Conservation (phyloP, 495 filamentous ascomycete genomes). For the Xylaria scruposa region DNA sequence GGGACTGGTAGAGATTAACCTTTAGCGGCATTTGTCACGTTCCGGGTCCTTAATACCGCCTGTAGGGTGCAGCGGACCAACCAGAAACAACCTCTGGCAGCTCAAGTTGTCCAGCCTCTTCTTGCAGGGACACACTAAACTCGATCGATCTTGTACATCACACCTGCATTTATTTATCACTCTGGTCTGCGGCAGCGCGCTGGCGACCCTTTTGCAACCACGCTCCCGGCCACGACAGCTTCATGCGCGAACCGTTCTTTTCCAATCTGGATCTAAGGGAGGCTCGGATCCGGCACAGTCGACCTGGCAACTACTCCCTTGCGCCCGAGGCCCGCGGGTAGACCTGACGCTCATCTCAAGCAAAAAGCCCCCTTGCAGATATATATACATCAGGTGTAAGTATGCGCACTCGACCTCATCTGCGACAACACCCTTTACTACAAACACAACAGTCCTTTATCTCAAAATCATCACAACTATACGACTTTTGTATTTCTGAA, state of each 20-base stretch:
- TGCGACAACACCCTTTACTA: neutral
- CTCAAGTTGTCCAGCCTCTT: conserved; percentile 13
- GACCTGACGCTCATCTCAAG: conserved; percentile 21
- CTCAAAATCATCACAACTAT: neutral
- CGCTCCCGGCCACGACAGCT: conserved; percentile 5
- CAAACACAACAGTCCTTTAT: neutral
- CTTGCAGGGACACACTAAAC: conserved; percentile 2
- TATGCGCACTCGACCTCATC: neutral
- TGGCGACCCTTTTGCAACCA: conserved; percentile 10
- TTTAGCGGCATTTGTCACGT: conserved; percentile 24
- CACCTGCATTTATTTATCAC: conserved; percentile 14
- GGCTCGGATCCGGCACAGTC: neutral
- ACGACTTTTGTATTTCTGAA: neutral
- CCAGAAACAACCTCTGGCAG: conserved; percentile 13
- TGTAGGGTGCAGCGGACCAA: conserved; percentile 17
- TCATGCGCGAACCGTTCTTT: neutral
- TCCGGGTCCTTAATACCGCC: neutral
- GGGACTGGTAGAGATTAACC: neutral
- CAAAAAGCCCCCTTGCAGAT: conserved; percentile 8
- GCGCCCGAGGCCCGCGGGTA: conserved; percentile 19
- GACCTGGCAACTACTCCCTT: conserved; percentile 1
- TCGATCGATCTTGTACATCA: conserved; percentile 7
- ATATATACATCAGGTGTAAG: conserved; percentile 27
- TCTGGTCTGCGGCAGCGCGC: conserved; percentile 2
- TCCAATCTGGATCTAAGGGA: neutral